Base-by-base conservation (phyloP, 208 protist genomes). In the Kentomonas sorsogonicus region DNA sequence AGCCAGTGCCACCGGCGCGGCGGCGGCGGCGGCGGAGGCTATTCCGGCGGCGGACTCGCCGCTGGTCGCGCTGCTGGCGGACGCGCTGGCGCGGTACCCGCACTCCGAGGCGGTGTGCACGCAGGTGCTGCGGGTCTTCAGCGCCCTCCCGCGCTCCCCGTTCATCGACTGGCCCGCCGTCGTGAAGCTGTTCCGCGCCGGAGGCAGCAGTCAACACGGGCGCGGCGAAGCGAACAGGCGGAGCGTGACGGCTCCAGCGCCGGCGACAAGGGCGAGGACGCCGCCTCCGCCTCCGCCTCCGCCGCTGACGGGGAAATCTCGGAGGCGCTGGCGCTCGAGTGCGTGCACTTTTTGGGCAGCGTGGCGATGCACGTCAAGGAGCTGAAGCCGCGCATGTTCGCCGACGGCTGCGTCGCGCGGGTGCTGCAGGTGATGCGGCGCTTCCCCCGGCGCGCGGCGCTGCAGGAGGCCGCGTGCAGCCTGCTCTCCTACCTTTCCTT, bases 401-500 rank as follows among this genome's bases (percentile, higher is more conserved):
- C 74, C 33, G 77, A 74, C 38, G 86, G 86, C 39, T 93, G 85
- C 56, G 77, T 95, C 10, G 59, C 74, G 13, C 85, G 72, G 11
- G 76, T 93, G 44, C 52, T 95, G 48, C 77, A 91, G 44, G 66
- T 83, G 18, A 89, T 95, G 83, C 70, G 73, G 20, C 57, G 66
- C 51, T 89, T 86, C 60, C 56, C 53, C 23, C 23, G 30, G 13
- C 89, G 89, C 63, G 44, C 73, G n/a, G 63, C 63, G 22, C 86
- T 95, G 27, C 81, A 91, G 61, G 85, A 91, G 59, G 76, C 78
- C 60, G 72, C 79, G 33, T 95, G 89, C 63, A 85, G 75, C 66
- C 62, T 95, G 40, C 51, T 95, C 23, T 95, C 89, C 1, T 95
- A 95, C 67, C 77, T 95, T 30, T 95, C 89, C 45, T 95, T 92